These are phyloP conservation scores for Auricularia heimuer DNA, from an alignment of 768 basidiomycete genomes.

Conservation along the genomic window DNA sequence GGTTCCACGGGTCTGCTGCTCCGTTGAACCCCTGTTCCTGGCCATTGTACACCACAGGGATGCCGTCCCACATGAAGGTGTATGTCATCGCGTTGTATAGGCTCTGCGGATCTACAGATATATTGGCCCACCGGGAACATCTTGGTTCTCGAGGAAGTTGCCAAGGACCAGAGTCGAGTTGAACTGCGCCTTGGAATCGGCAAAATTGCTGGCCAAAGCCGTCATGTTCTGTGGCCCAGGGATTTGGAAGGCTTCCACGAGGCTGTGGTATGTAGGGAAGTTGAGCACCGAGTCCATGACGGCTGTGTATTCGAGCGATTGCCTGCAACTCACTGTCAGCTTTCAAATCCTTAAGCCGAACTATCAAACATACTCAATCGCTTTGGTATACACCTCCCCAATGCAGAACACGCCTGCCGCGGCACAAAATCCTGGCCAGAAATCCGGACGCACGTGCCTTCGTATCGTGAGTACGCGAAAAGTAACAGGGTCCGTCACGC, in stretches of 20 bases:
- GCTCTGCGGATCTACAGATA: conserved; percentile 62
- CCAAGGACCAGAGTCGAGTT: conserved; percentile 42
- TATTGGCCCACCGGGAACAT: conserved; percentile 62
- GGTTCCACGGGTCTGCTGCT: conserved; percentile 60
- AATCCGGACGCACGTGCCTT: conserved; percentile 58
- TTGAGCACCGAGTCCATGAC: conserved; percentile 57
- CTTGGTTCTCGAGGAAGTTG: conserved; percentile 76
- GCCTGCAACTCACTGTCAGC: neutral
- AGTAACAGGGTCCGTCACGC: conserved; percentile 3
- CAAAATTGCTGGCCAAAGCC: conserved; percentile 41
- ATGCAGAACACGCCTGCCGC: conserved; percentile 81
- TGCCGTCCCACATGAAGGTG: conserved; percentile 69
- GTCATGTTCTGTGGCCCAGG: conserved; percentile 58
- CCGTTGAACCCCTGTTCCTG: conserved; percentile 68
- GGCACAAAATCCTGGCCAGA: conserved; percentile 67
- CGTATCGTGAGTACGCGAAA: conserved; percentile 19
- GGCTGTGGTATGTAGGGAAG: conserved; percentile 57
- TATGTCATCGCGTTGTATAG: conserved; percentile 68
- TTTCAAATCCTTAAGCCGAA: neutral
- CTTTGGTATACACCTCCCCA: conserved; percentile 61
- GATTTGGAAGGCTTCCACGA: conserved; percentile 57
- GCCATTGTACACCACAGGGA: conserved; percentile 75
- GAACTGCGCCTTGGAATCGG: conserved; percentile 44
- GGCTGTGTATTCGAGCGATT: neutral
- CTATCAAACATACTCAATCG: conserved; percentile 33